A percentile compares a stretch with the other conserved stretches of the same genome.
These are phyloP conservation scores for Wickerhamiella alocasiicola DNA, from an alignment of 805 yeast species.

Conservation along the genomic window DNA sequence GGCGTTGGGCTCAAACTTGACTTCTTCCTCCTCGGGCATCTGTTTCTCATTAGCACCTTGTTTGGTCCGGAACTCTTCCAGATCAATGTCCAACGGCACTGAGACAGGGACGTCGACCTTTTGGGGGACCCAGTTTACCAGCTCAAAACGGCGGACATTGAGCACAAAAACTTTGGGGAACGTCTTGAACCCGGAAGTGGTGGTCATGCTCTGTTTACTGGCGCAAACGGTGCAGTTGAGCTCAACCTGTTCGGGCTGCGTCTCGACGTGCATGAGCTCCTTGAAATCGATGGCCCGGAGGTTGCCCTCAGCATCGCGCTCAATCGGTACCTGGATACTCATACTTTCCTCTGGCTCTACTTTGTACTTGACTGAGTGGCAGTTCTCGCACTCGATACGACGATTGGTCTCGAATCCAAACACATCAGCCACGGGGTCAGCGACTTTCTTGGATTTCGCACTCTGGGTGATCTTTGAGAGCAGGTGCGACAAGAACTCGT, in stretches of 20 bases:
- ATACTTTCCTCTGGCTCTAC: conserved; percentile 49
- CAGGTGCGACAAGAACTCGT: conserved; percentile 68
- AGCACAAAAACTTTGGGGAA: conserved; percentile 62
- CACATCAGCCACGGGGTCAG: conserved; percentile 36
- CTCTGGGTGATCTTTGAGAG: conserved; percentile 41
- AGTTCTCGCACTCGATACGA: conserved; percentile 45
- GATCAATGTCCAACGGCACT: conserved; percentile 34
- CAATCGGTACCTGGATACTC: conserved; percentile 44
- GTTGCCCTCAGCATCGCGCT: conserved; percentile 32
- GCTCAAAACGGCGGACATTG: conserved; percentile 65
- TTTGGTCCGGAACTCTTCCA: conserved; percentile 33
- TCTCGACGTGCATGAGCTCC: conserved; percentile 37
- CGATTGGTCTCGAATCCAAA: conserved; percentile 57
- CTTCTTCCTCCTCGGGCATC: conserved; percentile 25
- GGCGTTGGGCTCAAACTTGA: conserved; percentile 36
- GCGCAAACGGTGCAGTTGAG: conserved; percentile 36
- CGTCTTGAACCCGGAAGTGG: conserved; percentile 40
- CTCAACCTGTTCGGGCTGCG: conserved; percentile 44
- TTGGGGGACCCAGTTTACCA: conserved; percentile 82
- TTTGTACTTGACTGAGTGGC: conserved; percentile 48
- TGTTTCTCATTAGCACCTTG: conserved; percentile 32
- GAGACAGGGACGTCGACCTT: conserved; percentile 65
- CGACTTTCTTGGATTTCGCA: conserved; percentile 13
- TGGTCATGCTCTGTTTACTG: conserved; percentile 31
- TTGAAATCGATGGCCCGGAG: conserved; percentile 40